phyloP scores from a whole-genome alignment of 768 basidiomycete species.

The Arthromyces matolae region DNA sequence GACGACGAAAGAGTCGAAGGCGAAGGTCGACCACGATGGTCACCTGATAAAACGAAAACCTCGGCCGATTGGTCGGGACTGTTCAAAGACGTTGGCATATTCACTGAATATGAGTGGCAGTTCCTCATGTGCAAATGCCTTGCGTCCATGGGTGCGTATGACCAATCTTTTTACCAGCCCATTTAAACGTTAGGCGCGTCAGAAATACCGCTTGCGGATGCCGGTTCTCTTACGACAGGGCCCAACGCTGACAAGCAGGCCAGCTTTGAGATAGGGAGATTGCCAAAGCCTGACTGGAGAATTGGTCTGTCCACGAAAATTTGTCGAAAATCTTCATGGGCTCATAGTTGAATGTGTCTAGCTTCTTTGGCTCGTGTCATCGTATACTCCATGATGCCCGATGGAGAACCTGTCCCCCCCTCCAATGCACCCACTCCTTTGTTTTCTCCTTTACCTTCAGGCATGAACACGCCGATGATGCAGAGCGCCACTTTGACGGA shows the following conservation, averaged over 20 bases:
- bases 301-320: constrained; percentile 47
- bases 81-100: constrained; percentile 84
- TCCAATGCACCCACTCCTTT: constrained; percentile 71
- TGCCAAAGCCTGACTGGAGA: constrained; percentile 71
- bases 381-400: constrained; percentile 82
- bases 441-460: constrained; percentile 67
- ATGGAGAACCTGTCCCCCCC: constrained; percentile 50
- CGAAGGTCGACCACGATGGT: constrained; percentile 58
- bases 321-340: constrained; percentile 7
- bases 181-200: constrained; percentile 10
- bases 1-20: constrained; percentile 65
- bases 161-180: constrained; percentile 2
- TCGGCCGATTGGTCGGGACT: constrained; percentile 62
- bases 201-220: constrained; percentile 73
- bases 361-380: constrained; percentile 82
- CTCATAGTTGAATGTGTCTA: too few relatives aligned
- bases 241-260: constrained; percentile 71
- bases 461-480: constrained; percentile 53
- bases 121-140: constrained; percentile 88
- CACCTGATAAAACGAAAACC: constrained; percentile 37
- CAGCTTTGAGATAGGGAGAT: constrained; percentile 67
- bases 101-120: constrained; percentile 80
- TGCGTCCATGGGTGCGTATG: constrained; percentile 67
- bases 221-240: constrained; percentile 72
- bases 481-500: constrained; percentile 47